Base-by-base conservation (phyloP, 768 basidiomycete genomes). In the Lentinus tigrinus region DNA sequence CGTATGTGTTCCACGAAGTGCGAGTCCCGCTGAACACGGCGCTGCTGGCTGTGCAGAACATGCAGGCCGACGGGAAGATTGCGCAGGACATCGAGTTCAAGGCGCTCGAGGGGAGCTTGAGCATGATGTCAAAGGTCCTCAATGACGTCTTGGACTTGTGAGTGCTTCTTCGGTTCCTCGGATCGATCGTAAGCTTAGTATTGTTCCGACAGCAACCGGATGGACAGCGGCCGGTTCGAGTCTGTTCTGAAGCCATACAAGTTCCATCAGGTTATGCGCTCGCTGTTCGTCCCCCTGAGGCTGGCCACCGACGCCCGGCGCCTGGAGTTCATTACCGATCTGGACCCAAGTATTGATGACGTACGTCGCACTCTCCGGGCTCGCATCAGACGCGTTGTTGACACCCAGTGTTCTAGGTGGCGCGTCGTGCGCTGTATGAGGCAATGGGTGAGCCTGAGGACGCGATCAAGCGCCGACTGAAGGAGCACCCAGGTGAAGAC, bases 21-120 rank as follows among this genome's bases (percentile, higher is more conserved):
- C 85, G 89, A 59, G 90, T 91, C 55, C 89, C 89, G 26, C 73
- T 91, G 52, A 91, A 91, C 66, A 91, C 89, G 42, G 89, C 89
- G 11, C 75, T 95, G 14, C 77, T 96, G 48, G 93, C 95, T 1
- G 89, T 95, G 17, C 95, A 97, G 74, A 96, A 98, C 67, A 87
- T 96, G 82, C 87, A 90, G 60, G 92, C 91, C 1, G 84, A 85
- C 1, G 84, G 88, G 8, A 81, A 83, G 1, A 81, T 96, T 44
- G 79, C 81, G 2, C 88, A 94, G 66, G 86, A 89, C 60, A 85
- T 95, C 56, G 94, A 97, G 75, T 94, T 95, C 67, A 86, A 85
- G 65, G 95, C 91, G 6, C 78, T 95, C 17, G 85, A 85, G 64
- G 89, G 89, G 2, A 89, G 87, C 65, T 73, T 95, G 49, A 86